Percentiles rank a stretch among this genome's conserved stretches.
Conservation (phyloP, 2,329 filamentous ascomycete species). For the Phoma sp. region DNA sequence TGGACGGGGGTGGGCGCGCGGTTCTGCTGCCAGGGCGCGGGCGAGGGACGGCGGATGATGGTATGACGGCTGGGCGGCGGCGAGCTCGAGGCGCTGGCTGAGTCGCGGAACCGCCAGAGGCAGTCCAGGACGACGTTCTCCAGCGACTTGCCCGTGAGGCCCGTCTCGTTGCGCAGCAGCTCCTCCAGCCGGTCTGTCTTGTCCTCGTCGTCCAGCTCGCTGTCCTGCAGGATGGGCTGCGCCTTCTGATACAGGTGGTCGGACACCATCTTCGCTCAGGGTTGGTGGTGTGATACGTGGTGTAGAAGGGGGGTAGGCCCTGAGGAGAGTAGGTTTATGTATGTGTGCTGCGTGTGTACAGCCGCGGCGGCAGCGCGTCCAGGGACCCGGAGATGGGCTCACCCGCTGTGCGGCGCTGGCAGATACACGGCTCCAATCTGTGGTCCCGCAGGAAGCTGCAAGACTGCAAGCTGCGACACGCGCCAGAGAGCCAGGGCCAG, state of each 20-base stretch:
- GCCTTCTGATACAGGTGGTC: slow-evolving; percentile 93
- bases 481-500: slow-evolving; percentile 7
- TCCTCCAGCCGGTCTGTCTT: slow-evolving; percentile 92
- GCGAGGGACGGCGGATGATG: slow-evolving; percentile 86
- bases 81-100: slow-evolving; percentile 67
- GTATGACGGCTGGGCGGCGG: slow-evolving; percentile 87
- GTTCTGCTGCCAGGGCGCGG: slow-evolving; percentile 86
- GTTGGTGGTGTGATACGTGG: slow-evolving; percentile 1
- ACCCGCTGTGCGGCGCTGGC: neutral
- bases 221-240: slow-evolving; percentile 84
- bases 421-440: neutral
- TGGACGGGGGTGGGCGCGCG: slow-evolving; percentile 78
- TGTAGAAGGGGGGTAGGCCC: neutral
- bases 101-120: slow-evolving; percentile 81
- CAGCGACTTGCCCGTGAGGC: slow-evolving; percentile 74
- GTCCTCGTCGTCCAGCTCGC: slow-evolving; percentile 86
- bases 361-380: slow-evolving; percentile 8
- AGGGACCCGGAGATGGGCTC: slow-evolving; percentile 1
- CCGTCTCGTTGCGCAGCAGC: slow-evolving; percentile 78
- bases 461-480: slow-evolving; percentile 7
- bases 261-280: slow-evolving; percentile 71
- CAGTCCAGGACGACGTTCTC: slow-evolving; percentile 92
- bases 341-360: neutral
- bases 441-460: slow-evolving; percentile 6
- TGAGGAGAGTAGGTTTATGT: too few relatives aligned